phyloP scores from a whole-genome alignment of 2,329 filamentous ascomycete genomes.

The Fusarium sp. region DNA sequence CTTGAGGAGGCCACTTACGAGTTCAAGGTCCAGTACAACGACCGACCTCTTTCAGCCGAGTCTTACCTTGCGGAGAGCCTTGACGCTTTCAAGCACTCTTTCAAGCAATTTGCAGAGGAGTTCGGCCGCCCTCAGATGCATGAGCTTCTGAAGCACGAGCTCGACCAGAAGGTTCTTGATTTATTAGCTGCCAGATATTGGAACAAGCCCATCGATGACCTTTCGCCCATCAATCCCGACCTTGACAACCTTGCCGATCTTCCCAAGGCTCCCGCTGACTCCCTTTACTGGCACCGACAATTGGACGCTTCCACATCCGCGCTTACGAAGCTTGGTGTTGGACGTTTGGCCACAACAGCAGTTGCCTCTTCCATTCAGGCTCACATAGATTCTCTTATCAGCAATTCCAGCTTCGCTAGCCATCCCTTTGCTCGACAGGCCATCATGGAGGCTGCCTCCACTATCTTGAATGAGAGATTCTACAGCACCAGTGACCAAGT shows the following conservation, averaged over 20 bases:
- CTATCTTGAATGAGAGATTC: conserved; percentile 90
- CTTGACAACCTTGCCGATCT: conserved; percentile 78
- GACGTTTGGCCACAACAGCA: conserved; percentile 88
- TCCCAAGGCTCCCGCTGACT: conserved; percentile 84
- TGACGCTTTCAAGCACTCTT: conserved; percentile 96
- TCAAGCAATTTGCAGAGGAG: conserved; percentile 89
- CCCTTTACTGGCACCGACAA: conserved; percentile 91
- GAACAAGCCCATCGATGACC: conserved; percentile 92
- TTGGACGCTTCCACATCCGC: conserved; percentile 91
- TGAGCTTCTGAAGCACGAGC: conserved; percentile 86
- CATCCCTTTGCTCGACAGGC: conserved; percentile 93
- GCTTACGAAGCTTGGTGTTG: conserved; percentile 92
- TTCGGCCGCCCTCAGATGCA: conserved; percentile 92
- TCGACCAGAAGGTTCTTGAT: conserved; percentile 95
- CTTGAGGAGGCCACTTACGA: conserved; percentile 97
- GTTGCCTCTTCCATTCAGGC: conserved; percentile 87
- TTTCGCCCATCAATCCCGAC: conserved; percentile 72
- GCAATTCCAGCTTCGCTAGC: conserved; percentile 81
- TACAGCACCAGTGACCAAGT: conserved; percentile 98
- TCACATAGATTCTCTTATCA: conserved; percentile 81
- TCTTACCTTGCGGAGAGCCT: conserved; percentile 95
- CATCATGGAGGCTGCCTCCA: conserved; percentile 90
- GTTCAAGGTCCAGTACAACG: conserved; percentile 99
- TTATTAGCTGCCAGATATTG: conserved; percentile 93
- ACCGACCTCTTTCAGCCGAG: conserved; percentile 91